A percentile compares a stretch with the other conserved stretches of the same genome.
phyloP scores from a whole-genome alignment of 331 rosid species.

The Ulmus americana region DNA sequence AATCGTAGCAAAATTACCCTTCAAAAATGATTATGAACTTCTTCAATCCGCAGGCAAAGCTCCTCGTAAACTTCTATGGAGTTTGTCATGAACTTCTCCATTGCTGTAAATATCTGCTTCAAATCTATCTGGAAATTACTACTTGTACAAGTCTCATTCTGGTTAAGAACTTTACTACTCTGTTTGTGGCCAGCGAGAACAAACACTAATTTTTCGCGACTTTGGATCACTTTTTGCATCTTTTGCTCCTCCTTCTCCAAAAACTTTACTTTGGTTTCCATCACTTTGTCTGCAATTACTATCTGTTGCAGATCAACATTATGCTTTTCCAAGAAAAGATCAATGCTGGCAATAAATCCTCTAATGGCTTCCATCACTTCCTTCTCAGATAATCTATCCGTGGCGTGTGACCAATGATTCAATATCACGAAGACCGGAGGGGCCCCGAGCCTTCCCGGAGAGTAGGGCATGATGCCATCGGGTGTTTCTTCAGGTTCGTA shows the following conservation, averaged over 20 bases:
- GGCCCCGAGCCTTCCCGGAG: slow-evolving; percentile 54
- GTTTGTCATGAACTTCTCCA: slow-evolving; percentile 49
- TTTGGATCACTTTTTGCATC: slow-evolving; percentile 41
- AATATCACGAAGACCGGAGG: slow-evolving; percentile 59
- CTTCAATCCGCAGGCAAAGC: slow-evolving; percentile 43
- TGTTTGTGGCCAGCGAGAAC: slow-evolving; percentile 5
- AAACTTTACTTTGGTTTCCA: slow-evolving; percentile 42
- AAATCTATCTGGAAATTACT: slow-evolving; percentile 35
- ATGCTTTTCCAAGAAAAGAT: slow-evolving; percentile 40
- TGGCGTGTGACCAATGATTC: slow-evolving; percentile 54
- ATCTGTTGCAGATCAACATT: slow-evolving; percentile 40
- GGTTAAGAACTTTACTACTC: slow-evolving; percentile 13
- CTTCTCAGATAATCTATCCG: slow-evolving; percentile 52
- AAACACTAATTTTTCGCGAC: slow-evolving; percentile 31
- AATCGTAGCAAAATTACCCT: background rate
- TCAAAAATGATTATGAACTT: background rate
- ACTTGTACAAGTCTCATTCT: slow-evolving; percentile 24
- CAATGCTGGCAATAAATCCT: slow-evolving; percentile 37
- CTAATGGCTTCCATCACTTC: slow-evolving; percentile 52
- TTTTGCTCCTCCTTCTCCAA: slow-evolving; percentile 52
- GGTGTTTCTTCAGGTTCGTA: slow-evolving; percentile 53
- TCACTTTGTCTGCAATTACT: slow-evolving; percentile 36
- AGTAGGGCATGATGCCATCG: slow-evolving; percentile 30
- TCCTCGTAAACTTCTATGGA: slow-evolving; percentile 50
- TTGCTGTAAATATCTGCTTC: slow-evolving; percentile 44